phyloP scores from a whole-genome alignment of 164 flowering plant genomes.

The Nymphaea thermarum region DNA sequence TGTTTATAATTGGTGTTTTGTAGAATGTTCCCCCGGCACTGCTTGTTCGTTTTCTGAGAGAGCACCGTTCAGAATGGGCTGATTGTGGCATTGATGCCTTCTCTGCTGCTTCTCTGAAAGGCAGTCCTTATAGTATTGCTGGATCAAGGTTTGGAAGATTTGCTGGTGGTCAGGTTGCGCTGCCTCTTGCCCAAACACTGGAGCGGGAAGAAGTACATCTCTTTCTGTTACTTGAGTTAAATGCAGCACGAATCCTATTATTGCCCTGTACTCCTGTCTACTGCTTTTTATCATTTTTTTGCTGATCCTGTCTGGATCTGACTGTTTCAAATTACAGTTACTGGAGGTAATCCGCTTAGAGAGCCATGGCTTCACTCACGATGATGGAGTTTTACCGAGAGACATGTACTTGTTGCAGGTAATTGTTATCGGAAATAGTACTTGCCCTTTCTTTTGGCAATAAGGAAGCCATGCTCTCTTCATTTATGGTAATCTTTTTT shows the following conservation, averaged over 20 bases:
- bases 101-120: constrained; percentile 52
- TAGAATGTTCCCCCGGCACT: constrained; percentile 83
- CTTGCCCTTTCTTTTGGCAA: too few species aligned
- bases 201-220: constrained; percentile 64
- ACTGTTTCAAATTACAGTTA: constrained; percentile 19
- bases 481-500: not conserved
- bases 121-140: constrained; percentile 52
- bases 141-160: constrained; percentile 45
- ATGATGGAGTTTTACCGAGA: constrained; percentile 44
- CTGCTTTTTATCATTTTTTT: not conserved
- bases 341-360: constrained; percentile 73
- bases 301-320: not conserved
- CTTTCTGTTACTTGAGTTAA: not conserved
- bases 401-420: constrained; percentile 75
- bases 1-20: not conserved
- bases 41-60: constrained; percentile 70
- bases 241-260: not conserved
- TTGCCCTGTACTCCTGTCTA: too few species aligned
- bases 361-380: constrained; percentile 54
- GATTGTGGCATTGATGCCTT: constrained; percentile 68
- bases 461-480: too few species aligned
- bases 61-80: constrained; percentile 90
- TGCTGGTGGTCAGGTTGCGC: constrained; percentile 53
- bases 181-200: constrained; percentile 71
- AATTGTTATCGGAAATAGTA: not conserved